Base-by-base conservation (phyloP, 108 stramenopile genomes). In the Conticribra weissflogii region DNA sequence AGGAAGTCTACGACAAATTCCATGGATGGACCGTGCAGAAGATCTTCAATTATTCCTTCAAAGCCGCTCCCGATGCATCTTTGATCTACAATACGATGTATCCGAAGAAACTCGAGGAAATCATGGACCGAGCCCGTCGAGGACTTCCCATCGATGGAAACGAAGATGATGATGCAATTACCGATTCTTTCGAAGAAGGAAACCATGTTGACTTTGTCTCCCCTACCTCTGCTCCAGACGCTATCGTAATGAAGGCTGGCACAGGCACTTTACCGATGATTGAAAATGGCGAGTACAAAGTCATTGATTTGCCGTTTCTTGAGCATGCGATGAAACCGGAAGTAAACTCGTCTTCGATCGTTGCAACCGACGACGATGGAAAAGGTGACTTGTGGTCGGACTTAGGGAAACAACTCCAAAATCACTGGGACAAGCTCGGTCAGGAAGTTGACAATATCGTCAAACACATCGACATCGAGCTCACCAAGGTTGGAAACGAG, bases 11-110 rank as follows among this genome's bases (percentile, higher is more conserved):
- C 63, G 83, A 62, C 17, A 59, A 74, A 27, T 90, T 79, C 64
- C 92, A 93, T 52, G 84, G 84, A 8, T 93, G 89, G 87, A 82
- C 88, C 30, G 76, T 86, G 4, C 81, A 86, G 29, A 81, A 86
- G 48, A 86, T 92, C 50, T 74, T 79, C 66, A 85, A 64, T 33
- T 84, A 84, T 59, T 86, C 85, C 24, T 87, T 90, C 59, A 79
- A 86, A 54, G 80, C 89, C 7, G 85, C 89, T 16, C 89, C 89
- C 3, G 72, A 82, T 4, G 65, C 71, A 17, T 71, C 63, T 25
- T 62, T 74, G 2, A 83, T 90, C 25, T 87, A 72, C 62, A 75
- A 76, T 12, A 63, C 58, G 28, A 90, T 90, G 89, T 82, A 86
- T 59, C 82, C 83, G 2, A 47, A 74, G 14, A 58, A 69, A 19